These are phyloP conservation scores for Dorcoceras hygrometricum DNA, from an alignment of 257 asterid genomes.

Conservation along the genomic window DNA sequence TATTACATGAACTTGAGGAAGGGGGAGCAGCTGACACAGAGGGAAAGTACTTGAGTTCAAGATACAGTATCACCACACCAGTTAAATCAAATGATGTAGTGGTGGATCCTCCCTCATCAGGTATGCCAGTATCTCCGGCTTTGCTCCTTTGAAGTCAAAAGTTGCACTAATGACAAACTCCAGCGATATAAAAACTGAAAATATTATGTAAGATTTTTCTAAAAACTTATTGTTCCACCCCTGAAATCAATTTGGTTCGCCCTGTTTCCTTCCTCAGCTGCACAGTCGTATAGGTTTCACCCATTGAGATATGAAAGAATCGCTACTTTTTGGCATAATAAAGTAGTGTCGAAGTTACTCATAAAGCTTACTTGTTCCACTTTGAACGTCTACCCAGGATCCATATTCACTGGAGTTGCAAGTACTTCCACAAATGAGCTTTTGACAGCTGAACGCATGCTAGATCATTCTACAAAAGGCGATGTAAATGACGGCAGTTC, in stretches of 20 bases:
- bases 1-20: conserved; percentile 45
- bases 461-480: conserved; percentile 28
- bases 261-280: too few species aligned
- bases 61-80: conserved; percentile 30
- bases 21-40: conserved; percentile 20
- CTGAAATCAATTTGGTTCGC: too few species aligned
- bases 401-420: conserved; percentile 24
- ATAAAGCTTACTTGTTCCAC: neutral
- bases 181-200: neutral
- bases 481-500: conserved; percentile 40
- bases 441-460: conserved; percentile 4
- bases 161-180: neutral
- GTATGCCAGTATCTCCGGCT: conserved; percentile 30
- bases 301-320: neutral
- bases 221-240: too few species aligned
- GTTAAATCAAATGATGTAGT: conserved; percentile 33
- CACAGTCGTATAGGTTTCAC: neutral
- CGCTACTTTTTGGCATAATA: neutral
- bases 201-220: too few species aligned
- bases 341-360: neutral
- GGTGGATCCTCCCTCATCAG: conserved; percentile 39
- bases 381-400: conserved; percentile 32
- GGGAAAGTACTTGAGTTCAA: conserved; percentile 29
- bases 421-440: conserved; percentile 1
- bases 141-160: neutral